phyloP scores from a whole-genome alignment of 345 rosid species.

The Syzygium aqueum region DNA sequence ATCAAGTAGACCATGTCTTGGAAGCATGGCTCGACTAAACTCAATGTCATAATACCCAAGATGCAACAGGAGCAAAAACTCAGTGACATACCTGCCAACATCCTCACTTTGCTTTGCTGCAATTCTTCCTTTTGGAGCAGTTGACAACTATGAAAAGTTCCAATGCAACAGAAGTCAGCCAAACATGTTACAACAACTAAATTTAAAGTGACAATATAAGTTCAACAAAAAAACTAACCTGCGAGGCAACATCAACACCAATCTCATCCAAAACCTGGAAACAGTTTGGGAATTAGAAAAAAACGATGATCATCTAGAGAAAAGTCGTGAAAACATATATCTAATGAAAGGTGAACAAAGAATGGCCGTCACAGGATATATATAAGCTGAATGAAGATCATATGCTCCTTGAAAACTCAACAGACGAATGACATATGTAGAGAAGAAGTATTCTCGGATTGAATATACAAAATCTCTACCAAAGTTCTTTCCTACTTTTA shows the following conservation, averaged over 20 bases:
- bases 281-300: neutral
- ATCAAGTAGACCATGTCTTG: neutral
- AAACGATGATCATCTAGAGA: neutral
- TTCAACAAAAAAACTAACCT: constrained; percentile 39
- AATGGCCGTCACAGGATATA: neutral
- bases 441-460: neutral
- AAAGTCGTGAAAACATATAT: neutral
- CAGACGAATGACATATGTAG: neutral
- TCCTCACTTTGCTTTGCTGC: constrained; percentile 51
- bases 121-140: constrained; percentile 80
- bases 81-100: constrained; percentile 49
- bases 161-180: constrained; percentile 1
- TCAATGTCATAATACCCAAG: neutral
- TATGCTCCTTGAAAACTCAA: neutral
- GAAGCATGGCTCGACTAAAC: neutral
- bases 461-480: neutral
- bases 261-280: constrained; percentile 92
- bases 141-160: constrained; percentile 45
- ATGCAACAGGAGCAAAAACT: neutral
- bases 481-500: neutral
- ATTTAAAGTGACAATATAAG: neutral
- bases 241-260: constrained; percentile 89
- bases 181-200: neutral
- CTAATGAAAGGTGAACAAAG: neutral
- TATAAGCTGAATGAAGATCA: neutral